Evolutionary conservation across 2,329 filamentous ascomycete species (phyloP).

Genomic region (Alternaria triticina): DNA sequence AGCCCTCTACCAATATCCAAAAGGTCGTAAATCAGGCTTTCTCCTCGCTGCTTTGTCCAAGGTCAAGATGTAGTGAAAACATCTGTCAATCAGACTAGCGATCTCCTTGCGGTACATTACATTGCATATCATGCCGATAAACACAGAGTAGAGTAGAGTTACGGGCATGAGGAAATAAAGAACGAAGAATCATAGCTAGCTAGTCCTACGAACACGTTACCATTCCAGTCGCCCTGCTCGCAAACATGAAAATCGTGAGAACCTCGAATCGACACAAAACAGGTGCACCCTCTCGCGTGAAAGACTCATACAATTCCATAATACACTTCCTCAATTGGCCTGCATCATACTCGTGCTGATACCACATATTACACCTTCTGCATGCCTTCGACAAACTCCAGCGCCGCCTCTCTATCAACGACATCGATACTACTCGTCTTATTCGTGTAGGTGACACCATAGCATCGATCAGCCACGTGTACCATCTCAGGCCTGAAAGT

Average conservation of each 20-base stretch:
- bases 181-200: background rate
- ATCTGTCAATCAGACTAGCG: background rate
- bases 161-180: background rate
- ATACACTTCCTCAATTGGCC: background rate
- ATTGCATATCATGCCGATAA: background rate
- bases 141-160: background rate
- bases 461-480: constrained; percentile 94
- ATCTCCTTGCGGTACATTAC: background rate
- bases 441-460: constrained; percentile 88
- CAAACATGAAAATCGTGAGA: background rate
- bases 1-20: background rate
- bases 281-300: background rate
- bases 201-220: background rate
- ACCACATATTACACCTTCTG: constrained; percentile 41
- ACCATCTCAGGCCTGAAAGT: constrained; percentile 98
- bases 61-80: background rate
- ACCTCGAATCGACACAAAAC: background rate
- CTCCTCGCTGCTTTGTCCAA: background rate
- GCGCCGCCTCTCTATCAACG: constrained; percentile 82
- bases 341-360: background rate
- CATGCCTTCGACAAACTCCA: constrained; percentile 94
- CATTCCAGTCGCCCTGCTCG: background rate
- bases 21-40: background rate
- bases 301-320: background rate
- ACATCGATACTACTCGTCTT: constrained; percentile 96